Evolutionary conservation across 192 early-diverging fungal genomes (phyloP).

Genomic region (Backusella morwellensis): DNA sequence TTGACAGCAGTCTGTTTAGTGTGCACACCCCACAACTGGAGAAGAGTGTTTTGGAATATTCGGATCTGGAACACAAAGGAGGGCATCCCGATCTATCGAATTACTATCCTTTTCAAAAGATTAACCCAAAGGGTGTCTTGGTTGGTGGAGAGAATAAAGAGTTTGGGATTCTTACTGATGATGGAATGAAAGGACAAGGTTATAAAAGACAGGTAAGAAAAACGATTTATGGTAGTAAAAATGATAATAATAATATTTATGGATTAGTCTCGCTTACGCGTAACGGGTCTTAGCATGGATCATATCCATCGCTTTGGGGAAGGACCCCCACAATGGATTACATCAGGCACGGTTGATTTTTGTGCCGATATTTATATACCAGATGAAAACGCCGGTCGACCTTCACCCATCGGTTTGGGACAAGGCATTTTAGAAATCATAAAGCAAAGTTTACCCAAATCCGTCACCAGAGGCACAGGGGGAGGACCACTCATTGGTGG

Average conservation of each 20-base stretch:
- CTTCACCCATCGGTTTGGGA: constrained; percentile 45
- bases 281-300: constrained; percentile 88
- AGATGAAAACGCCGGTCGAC: constrained; percentile 37
- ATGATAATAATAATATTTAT: neutral
- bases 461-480: constrained; percentile 45
- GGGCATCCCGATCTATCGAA: constrained; percentile 34
- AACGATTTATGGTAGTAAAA: neutral
- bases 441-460: constrained; percentile 49
- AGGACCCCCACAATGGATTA: constrained; percentile 94
- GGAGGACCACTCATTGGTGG: constrained; percentile 38
- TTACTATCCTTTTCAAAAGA: constrained; percentile 30
- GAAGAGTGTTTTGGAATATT: constrained; percentile 40
- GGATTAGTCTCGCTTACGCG: constrained; percentile 67
- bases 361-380: constrained; percentile 68
- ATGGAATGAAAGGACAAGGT: constrained; percentile 34
- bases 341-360: constrained; percentile 81
- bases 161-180: constrained; percentile 32
- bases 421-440: constrained; percentile 69
- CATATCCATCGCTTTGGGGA: constrained; percentile 81
- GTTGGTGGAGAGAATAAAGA: constrained; percentile 28
- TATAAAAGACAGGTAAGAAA: constrained; percentile 41
- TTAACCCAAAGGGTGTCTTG: constrained; percentile 31
- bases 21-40: constrained; percentile 83
- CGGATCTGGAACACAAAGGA: constrained; percentile 14
- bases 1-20: constrained; percentile 93